Evolutionary conservation across 2,329 filamentous ascomycete species (phyloP).

Genomic region (Fusarium aywerte): DNA sequence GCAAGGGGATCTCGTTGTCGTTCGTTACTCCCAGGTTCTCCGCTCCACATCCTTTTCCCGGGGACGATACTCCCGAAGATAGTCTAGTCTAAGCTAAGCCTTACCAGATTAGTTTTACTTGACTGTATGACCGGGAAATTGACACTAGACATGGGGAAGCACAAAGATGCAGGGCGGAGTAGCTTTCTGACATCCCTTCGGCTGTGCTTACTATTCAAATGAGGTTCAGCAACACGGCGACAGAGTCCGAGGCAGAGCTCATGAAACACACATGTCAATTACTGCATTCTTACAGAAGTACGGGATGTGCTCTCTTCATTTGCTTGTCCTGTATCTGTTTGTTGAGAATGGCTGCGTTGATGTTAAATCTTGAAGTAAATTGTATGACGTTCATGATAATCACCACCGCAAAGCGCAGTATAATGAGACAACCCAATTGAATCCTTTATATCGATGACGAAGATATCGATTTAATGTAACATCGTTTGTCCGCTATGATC

Average conservation of each 20-base stretch:
- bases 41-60: neutral
- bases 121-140: neutral
- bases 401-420: neutral
- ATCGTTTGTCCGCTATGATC: conserved; percentile 14
- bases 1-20: neutral
- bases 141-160: neutral
- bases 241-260: conserved; percentile 14
- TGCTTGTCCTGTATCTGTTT: neutral
- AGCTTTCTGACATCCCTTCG: neutral
- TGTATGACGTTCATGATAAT: too few species aligned
- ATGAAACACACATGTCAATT: neutral
- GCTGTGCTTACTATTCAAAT: conserved; percentile 1
- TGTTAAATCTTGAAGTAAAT: neutral
- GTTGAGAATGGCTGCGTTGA: neutral
- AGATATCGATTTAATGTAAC: conserved; percentile 1
- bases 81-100: conserved; percentile 21
- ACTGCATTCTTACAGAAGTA: neutral
- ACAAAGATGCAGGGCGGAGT: conserved; percentile 12
- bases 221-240: conserved; percentile 23
- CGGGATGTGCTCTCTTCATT: neutral
- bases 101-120: neutral
- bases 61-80: neutral
- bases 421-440: neutral
- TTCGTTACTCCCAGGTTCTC: neutral
- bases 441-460: conserved; percentile 4